Conservation (phyloP, 2,329 filamentous ascomycete species). For the Lachnellula subtilissima region DNA sequence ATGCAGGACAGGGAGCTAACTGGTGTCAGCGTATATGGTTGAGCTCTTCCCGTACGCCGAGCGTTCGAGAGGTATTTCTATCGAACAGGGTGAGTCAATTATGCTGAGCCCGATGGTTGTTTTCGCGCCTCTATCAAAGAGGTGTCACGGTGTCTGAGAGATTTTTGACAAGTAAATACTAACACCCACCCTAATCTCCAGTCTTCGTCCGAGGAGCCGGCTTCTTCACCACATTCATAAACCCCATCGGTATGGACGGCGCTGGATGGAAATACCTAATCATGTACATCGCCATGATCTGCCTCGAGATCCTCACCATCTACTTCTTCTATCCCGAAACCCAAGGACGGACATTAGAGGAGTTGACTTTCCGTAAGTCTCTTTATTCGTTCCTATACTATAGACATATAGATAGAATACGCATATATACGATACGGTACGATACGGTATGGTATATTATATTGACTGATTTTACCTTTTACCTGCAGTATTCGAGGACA, state of each 20-base stretch:
- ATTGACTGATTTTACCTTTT: neutral
- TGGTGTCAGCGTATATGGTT: constrained; percentile 44
- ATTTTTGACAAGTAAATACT: too few relatives aligned
- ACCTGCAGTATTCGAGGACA: constrained; percentile 36
- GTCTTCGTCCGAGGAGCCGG: constrained; percentile 34
- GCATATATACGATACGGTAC: too few relatives aligned
- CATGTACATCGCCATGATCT: constrained; percentile 40
- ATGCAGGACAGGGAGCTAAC: neutral
- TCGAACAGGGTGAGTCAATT: constrained; percentile 19
- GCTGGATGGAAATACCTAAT: constrained; percentile 41
- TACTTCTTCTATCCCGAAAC: constrained; percentile 45
- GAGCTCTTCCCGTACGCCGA: constrained; percentile 54
- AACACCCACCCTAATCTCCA: too few relatives aligned
- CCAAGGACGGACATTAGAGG: constrained; percentile 39
- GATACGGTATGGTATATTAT: too few relatives aligned
- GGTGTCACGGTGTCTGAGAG: too few relatives aligned
- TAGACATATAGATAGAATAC: neutral
- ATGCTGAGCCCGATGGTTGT: too few relatives aligned
- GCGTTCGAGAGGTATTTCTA: constrained; percentile 19
- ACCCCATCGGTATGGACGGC: constrained; percentile 39
- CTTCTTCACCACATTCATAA: constrained; percentile 45
- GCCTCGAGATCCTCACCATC: constrained; percentile 38
- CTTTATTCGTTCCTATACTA: constrained; percentile 1
- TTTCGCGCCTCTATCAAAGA: too few relatives aligned
- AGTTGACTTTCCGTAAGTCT: constrained; percentile 41